These are phyloP conservation scores for Backusella mclennaniae DNA, from an alignment of 192 early-diverging fungal genomes.

Conservation along the genomic window DNA sequence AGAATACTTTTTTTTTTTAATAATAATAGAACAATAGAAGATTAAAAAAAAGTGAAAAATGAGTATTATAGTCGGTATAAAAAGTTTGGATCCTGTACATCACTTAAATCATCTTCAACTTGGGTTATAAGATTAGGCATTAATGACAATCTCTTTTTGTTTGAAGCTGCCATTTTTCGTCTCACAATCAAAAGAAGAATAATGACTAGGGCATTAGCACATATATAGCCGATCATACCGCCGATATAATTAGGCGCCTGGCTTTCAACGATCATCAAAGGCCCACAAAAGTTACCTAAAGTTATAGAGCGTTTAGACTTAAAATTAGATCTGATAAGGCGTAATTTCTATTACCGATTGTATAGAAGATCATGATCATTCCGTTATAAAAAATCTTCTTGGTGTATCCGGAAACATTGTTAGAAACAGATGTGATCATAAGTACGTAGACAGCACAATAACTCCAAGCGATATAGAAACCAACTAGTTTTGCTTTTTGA, in stretches of 20 bases:
- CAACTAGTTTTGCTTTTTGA: conserved; percentile 11
- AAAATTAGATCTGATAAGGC: neutral
- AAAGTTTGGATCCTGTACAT: conserved; percentile 17
- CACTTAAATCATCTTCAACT: conserved; percentile 21
- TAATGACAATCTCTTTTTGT: conserved; percentile 7
- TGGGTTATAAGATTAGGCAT: neutral
- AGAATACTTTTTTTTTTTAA: neutral
- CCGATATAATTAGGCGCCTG: conserved; percentile 9
- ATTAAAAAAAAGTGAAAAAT: neutral
- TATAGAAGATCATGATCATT: conserved; percentile 21
- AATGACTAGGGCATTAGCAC: neutral
- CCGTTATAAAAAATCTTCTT: conserved; percentile 30
- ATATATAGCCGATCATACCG: conserved; percentile 8
- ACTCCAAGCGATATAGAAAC: conserved; percentile 23
- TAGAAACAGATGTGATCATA: conserved; percentile 15
- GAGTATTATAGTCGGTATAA: conserved; percentile 1
- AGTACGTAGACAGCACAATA: conserved; percentile 21
- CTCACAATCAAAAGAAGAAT: conserved; percentile 4
- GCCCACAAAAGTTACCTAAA: conserved; percentile 18
- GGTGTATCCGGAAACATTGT: conserved; percentile 31
- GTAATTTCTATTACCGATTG: conserved; percentile 3
- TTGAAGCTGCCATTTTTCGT: conserved; percentile 3
- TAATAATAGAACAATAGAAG: neutral
- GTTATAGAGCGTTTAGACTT: neutral
- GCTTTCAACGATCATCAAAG: conserved; percentile 12